phyloP scores from a whole-genome alignment of 169 alveolate genomes.

The Plasmodium knowlesi region DNA sequence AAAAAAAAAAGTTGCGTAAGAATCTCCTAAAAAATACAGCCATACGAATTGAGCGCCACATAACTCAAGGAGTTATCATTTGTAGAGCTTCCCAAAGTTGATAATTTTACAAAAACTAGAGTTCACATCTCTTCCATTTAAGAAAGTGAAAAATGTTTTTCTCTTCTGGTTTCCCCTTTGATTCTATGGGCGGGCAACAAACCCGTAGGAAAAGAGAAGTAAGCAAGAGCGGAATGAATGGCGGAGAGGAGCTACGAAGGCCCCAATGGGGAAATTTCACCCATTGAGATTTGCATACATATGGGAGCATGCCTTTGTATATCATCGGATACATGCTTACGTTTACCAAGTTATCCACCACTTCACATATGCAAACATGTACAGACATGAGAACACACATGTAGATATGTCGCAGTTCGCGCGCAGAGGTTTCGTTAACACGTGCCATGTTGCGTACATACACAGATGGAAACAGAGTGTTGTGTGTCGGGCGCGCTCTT shows the following conservation, averaged over 20 bases:
- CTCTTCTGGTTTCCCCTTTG: conserved; percentile 74
- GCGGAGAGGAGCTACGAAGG: background rate
- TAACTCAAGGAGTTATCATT: background rate
- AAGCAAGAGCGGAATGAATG: background rate
- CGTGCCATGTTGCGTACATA: background rate
- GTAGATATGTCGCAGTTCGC: background rate
- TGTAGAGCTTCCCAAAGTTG: background rate
- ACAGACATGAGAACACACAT: background rate
- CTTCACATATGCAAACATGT: background rate
- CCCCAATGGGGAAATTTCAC: background rate
- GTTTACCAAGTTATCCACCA: background rate
- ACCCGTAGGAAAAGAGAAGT: conserved; percentile 76
- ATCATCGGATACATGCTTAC: background rate
- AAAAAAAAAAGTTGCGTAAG: background rate
- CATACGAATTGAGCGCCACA: background rate
- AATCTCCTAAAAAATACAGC: background rate
- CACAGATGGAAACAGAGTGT: background rate
- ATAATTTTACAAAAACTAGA: background rate
- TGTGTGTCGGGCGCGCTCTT: background rate
- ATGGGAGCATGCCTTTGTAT: background rate
- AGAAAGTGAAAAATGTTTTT: conserved; percentile 46
- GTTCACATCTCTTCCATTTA: background rate
- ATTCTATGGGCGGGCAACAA: conserved; percentile 75
- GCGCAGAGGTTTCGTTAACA: background rate
- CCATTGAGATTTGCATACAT: background rate